Conservation (phyloP, 2,329 filamentous ascomycete genomes). For the Apiospora arundinis region DNA sequence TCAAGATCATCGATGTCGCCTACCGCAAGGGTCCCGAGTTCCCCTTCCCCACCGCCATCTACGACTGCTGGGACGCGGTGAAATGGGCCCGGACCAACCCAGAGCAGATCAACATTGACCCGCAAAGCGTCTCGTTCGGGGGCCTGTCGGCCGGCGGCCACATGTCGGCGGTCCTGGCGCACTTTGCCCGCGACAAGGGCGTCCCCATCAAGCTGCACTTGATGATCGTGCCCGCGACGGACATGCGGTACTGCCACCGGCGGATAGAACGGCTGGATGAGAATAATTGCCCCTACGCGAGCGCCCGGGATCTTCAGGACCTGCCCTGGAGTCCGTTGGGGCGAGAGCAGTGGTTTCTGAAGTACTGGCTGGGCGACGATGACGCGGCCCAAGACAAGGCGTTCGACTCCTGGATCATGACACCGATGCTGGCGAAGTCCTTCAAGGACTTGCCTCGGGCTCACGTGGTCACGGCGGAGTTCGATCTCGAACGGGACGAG, state of each 20-base stretch:
- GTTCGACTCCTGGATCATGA: slow-evolving; percentile 23
- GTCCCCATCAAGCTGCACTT: slow-evolving; percentile 39
- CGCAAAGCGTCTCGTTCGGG: slow-evolving; percentile 33
- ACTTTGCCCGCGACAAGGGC: slow-evolving; percentile 41
- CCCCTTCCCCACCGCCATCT: slow-evolving; percentile 30
- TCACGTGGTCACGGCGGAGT: slow-evolving; percentile 43
- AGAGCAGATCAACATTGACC: slow-evolving; percentile 27
- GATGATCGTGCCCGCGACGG: slow-evolving; percentile 41
- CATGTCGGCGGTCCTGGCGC: slow-evolving; percentile 42
- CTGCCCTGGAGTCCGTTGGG: slow-evolving; percentile 38
- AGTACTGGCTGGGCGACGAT: slow-evolving; percentile 40
- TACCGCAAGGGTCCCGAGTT: slow-evolving; percentile 37
- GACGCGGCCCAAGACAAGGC: background rate
- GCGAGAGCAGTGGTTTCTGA: slow-evolving; percentile 41
- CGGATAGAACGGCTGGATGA: slow-evolving; percentile 26
- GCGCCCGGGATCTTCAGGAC: slow-evolving; percentile 33
- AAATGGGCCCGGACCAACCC: slow-evolving; percentile 36
- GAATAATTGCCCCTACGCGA: slow-evolving; percentile 34
- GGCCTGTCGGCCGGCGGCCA: slow-evolving; percentile 35
- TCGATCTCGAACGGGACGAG: slow-evolving; percentile 44
- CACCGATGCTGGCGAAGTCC: slow-evolving; percentile 36
- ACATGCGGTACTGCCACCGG: slow-evolving; percentile 40
- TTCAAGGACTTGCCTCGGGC: slow-evolving; percentile 37
- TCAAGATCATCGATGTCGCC: slow-evolving; percentile 38
- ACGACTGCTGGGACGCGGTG: slow-evolving; percentile 35